Base-by-base conservation (phyloP, 1,284 basidiomycete species). In the Tylopilus orsonianus region DNA sequence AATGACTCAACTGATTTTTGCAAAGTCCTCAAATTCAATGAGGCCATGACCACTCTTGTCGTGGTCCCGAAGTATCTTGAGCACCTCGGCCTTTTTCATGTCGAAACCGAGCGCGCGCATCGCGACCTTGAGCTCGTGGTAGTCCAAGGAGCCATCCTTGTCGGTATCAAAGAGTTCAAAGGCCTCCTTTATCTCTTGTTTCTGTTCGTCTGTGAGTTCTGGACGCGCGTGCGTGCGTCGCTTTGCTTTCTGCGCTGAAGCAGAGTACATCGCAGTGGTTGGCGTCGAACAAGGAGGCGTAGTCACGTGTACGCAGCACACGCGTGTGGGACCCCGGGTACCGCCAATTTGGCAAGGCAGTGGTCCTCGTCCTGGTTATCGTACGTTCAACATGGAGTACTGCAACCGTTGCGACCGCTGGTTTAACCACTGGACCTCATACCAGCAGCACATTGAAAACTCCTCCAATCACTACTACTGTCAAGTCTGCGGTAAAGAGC, bases 141-240 rank as follows among this genome's bases (percentile, higher is more conserved):
- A 99, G 73, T 96, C 94, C 53, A 97, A 79, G 44, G 80, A 85
- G n/a, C 93, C 93, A 64, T 99, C 96, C 76, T 97, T 97, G 79
- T 99, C 96, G 27, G 93, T 93, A 73, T 99, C 97, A 66, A 99
- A 99, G 48, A 99, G 84, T 70, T 98, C 95, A 65, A 99, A 99
- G 0, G 97, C 97, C 66, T 99, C 97, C 67, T 94, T 94, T 59
- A 99, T 97, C 73, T 99, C 96, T 64, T 93, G 88, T 60, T 93
- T 90, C 68, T 98, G 95, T 67, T 98, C 95, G 49, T 97, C 95
- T 3, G 88, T 85, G 35, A 98, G 82, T 52, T 92, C 87, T 52
- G 87, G 88, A 24, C 86, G 85, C 27, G 80, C 45, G 54, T 87
- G 85, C 1, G 83, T 75, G 50, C 85, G 79, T 54, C 87, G 72